Conservation (phyloP, 768 basidiomycete genomes). For the Agaricus blazei region DNA sequence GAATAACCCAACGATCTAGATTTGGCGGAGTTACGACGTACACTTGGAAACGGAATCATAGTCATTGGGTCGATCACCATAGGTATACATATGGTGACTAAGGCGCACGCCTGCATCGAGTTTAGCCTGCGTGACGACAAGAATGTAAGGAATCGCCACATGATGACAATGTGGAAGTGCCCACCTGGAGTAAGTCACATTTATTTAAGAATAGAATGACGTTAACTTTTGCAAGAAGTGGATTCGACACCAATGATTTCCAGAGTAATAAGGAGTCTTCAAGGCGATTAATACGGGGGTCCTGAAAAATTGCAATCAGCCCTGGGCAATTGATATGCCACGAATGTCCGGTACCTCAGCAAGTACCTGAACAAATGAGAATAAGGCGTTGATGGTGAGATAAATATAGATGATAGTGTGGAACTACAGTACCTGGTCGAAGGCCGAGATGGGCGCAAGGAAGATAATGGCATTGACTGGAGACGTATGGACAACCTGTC, state of each 20-base stretch:
- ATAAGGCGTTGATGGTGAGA: slow-evolving; percentile 2
- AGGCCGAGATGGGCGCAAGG: slow-evolving; percentile 82
- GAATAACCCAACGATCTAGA: neutral
- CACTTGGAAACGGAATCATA: slow-evolving; percentile 73
- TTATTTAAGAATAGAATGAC: slow-evolving; percentile 83
- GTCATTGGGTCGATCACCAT: slow-evolving; percentile 75
- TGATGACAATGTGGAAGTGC: slow-evolving; percentile 7
- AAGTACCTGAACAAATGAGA: slow-evolving; percentile 38
- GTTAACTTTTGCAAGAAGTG: slow-evolving; percentile 66
- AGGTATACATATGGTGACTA: slow-evolving; percentile 62
- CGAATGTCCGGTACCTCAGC: slow-evolving; percentile 48
- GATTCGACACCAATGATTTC: slow-evolving; percentile 69
- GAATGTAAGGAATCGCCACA: slow-evolving; percentile 3
- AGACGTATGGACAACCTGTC: slow-evolving; percentile 4
- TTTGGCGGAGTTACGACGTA: slow-evolving; percentile 27
- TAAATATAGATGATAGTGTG: neutral
- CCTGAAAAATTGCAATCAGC: slow-evolving; percentile 37
- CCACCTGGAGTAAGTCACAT: slow-evolving; percentile 68
- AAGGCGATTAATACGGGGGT: slow-evolving; percentile 66
- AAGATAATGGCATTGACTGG: slow-evolving; percentile 86
- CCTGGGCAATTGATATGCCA: slow-evolving; percentile 5
- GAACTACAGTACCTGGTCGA: slow-evolving; percentile 53
- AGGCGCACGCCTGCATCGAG: slow-evolving; percentile 72
- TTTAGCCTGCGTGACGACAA: slow-evolving; percentile 46
- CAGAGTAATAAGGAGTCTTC: slow-evolving; percentile 78